Evolutionary conservation across 2,329 filamentous ascomycete genomes (phyloP).

Genomic region (Trichoderma asperellum): DNA sequence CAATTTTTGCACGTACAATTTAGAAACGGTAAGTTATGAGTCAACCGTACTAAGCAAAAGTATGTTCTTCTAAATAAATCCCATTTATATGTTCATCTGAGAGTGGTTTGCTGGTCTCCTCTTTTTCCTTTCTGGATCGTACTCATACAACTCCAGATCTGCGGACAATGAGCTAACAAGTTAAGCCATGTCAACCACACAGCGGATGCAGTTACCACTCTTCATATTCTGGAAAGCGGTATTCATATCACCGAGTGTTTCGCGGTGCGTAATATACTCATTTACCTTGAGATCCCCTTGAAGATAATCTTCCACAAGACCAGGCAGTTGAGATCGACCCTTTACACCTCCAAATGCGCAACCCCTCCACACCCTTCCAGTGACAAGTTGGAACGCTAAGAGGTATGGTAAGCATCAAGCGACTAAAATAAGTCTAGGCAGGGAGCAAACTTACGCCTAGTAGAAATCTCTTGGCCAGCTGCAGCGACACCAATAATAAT

Average conservation of each 20-base stretch:
- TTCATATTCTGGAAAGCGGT: conserved; percentile 92
- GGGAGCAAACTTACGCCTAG: conserved; percentile 72
- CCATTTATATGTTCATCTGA: too few relatives aligned
- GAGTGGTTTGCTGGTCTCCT: too few relatives aligned
- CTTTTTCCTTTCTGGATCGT: too few relatives aligned
- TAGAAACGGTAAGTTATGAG: too few relatives aligned
- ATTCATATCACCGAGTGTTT: conserved; percentile 83
- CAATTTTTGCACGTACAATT: too few relatives aligned
- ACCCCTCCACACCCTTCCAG: conserved; percentile 95
- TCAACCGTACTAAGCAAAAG: too few relatives aligned
- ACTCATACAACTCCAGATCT: too few relatives aligned
- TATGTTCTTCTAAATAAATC: too few relatives aligned
- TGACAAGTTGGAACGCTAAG: conserved; percentile 95
- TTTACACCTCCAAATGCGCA: conserved; percentile 99
- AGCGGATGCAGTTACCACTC: conserved; percentile 93
- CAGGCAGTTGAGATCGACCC: conserved; percentile 88
- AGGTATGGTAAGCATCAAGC: conserved; percentile 11
- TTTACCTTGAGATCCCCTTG: conserved; percentile 92
- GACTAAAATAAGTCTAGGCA: neutral
- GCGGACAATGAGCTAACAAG: too few relatives aligned
- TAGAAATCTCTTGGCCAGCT: conserved; percentile 93
- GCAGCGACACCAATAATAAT: conserved; percentile 98
- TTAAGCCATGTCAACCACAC: conserved; percentile 71
- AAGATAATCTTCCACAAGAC: conserved; percentile 87
- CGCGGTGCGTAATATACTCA: conserved; percentile 98